phyloP scores from a whole-genome alignment of 331 rosid genomes.

The Ulmus americana region DNA sequence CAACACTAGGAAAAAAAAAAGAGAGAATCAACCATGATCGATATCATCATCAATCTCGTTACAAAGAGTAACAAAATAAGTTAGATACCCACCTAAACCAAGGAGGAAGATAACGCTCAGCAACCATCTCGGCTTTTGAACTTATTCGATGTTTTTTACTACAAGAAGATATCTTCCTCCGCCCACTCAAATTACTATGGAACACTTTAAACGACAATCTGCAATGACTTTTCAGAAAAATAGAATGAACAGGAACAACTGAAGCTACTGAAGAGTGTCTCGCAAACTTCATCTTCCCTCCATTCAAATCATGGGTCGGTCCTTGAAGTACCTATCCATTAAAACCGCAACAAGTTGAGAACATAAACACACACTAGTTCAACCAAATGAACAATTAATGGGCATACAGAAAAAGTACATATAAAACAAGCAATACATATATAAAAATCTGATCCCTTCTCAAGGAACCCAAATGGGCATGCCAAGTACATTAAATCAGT shows the following conservation, averaged over 20 bases:
- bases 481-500: too few relatives aligned
- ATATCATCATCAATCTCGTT: constrained; percentile 3
- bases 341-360: not conserved
- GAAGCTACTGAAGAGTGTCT: constrained; percentile 43
- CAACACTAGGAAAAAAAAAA: constrained; percentile 43
- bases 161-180: constrained; percentile 28
- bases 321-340: constrained; percentile 26
- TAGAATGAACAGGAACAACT: constrained; percentile 27
- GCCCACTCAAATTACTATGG: constrained; percentile 31
- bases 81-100: constrained; percentile 60
- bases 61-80: not conserved
- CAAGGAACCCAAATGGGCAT: too few relatives aligned
- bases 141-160: constrained; percentile 27
- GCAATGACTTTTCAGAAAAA: constrained; percentile 34
- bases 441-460: too few relatives aligned
- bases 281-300: constrained; percentile 46
- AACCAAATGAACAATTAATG: too few relatives aligned
- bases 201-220: constrained; percentile 31
- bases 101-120: constrained; percentile 65
- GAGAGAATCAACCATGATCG: constrained; percentile 16
- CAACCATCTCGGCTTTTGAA: constrained; percentile 34
- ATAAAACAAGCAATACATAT: too few relatives aligned
- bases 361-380: not conserved
- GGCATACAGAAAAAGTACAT: too few relatives aligned
- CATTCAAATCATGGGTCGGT: constrained; percentile 35